Evolutionary conservation across 129 eudicot genomes (phyloP).

Genomic region (Lactuca saligna): DNA sequence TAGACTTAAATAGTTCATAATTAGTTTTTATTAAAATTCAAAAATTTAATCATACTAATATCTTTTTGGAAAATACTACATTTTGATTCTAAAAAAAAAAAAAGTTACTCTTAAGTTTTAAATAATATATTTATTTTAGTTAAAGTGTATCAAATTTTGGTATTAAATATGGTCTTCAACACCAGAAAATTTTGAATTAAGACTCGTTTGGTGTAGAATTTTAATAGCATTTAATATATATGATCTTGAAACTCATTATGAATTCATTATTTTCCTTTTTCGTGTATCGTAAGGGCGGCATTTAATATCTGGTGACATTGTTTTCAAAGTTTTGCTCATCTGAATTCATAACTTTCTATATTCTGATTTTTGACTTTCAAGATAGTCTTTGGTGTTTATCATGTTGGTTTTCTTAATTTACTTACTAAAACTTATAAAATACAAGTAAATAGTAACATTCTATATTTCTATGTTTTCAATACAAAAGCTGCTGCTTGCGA

Average conservation of each 20-base stretch:
- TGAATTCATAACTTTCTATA: too few species aligned
- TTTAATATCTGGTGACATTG: not conserved
- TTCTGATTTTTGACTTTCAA: too few species aligned
- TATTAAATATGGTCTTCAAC: not conserved
- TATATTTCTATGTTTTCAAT: not conserved
- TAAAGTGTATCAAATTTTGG: not conserved
- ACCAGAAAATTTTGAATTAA: not conserved
- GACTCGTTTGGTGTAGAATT: not conserved
- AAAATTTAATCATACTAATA: not conserved
- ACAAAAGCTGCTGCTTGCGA: conserved; percentile 2
- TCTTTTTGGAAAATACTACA: not conserved
- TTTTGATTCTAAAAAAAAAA: not conserved
- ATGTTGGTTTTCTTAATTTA: too few species aligned
- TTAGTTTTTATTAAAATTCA: not conserved
- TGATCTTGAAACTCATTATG: not conserved
- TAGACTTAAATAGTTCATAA: not conserved
- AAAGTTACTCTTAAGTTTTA: not conserved
- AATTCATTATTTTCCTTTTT: not conserved
- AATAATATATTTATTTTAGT: too few species aligned
- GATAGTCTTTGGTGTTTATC: too few species aligned
- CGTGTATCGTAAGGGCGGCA: conserved; percentile 3
- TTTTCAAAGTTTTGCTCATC: too few species aligned
- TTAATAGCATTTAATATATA: not conserved
- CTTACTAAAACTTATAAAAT: not conserved
- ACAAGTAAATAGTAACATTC: too few species aligned